Percentiles rank a stretch among this genome's conserved stretches.
These are phyloP conservation scores for Trypanosoma rangeli DNA, from an alignment of 208 protist species.

Conservation along the genomic window DNA sequence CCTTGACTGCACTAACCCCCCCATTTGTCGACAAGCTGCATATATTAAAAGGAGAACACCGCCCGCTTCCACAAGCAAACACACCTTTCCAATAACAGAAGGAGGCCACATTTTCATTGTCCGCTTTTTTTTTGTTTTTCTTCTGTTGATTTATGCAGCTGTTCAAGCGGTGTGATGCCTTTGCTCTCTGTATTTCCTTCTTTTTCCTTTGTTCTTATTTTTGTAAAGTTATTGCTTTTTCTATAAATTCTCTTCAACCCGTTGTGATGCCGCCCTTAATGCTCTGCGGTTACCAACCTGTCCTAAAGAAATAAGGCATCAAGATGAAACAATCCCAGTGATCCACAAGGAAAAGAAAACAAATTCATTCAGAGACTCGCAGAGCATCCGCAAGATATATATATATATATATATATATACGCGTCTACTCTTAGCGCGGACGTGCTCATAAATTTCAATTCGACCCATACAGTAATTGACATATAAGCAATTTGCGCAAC, in stretches of 20 bases:
- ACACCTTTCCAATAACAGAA: neutral
- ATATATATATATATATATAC: slow-evolving; percentile 16
- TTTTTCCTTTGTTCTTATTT: neutral
- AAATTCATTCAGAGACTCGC: neutral
- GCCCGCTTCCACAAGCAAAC: slow-evolving; percentile 2
- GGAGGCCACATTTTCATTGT: neutral
- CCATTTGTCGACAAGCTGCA: slow-evolving; percentile 3
- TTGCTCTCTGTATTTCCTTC: too few relatives aligned
- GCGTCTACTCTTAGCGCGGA: too few relatives aligned
- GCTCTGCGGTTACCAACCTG: neutral
- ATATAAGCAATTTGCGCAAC: too few relatives aligned
- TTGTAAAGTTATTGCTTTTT: neutral
- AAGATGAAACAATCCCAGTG: neutral
- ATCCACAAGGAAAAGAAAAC: neutral
- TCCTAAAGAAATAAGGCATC: neutral
- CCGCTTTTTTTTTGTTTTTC: neutral
- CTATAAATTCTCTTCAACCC: neutral
- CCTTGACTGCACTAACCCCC: neutral
- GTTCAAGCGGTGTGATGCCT: too few relatives aligned
- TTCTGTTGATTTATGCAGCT: neutral
- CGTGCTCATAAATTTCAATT: too few relatives aligned
- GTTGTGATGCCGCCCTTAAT: neutral
- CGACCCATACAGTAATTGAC: too few relatives aligned
- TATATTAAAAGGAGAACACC: slow-evolving; percentile 5
- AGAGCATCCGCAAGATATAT: neutral